Evolutionary conservation across 1,284 basidiomycete species (phyloP), one percentile per base, ranked within the genome.

Genomic region (Irpex sp.): DNA sequence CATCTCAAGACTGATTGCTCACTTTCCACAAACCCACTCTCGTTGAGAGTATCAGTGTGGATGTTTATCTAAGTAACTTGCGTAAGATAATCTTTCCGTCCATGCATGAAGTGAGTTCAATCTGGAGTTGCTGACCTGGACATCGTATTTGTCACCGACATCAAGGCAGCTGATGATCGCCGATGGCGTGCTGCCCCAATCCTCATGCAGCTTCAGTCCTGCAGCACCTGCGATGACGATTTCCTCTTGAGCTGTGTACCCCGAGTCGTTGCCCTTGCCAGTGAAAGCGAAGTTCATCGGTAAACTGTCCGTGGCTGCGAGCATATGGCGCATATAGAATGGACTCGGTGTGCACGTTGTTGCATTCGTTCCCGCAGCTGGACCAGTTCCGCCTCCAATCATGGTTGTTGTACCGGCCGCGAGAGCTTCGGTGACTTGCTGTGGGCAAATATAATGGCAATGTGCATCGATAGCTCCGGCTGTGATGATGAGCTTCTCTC

Each of bases 121-220:
- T 15, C 26, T 11, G 15, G 31, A 17, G 6, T 36, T 56, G 58
- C 67, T n/a, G 40, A 91, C 90, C 82, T 98, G 96, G 5, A 99
- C 93, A 73, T 99, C 97, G 74, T 93, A 96, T 70, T 94, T 85
- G 72, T 99, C 95, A 1, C 84, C 96, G 15, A 98, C 85, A 63
- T 88, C 86, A 66, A 99, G 80, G 65, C 88, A 91, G 57, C 85
- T 89, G 68, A 84, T 81, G 70, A 99, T 98, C 0, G 86, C 86
- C 13, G 87, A 88, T 0, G 97, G 97, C 1, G 96, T 98, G 19
- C 88, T 85, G 4, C 97, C 97, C 97, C 97, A 99, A 76, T 99
- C 97, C 74, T 99, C 97, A 72, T 99, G 97, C 62, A 99, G 77
- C 79, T 99, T 99, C 68, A 99, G 76, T 0, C 96, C 96, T 26